phyloP scores from a whole-genome alignment of 148 eudicot species.

The Chenopodium formosanum region DNA sequence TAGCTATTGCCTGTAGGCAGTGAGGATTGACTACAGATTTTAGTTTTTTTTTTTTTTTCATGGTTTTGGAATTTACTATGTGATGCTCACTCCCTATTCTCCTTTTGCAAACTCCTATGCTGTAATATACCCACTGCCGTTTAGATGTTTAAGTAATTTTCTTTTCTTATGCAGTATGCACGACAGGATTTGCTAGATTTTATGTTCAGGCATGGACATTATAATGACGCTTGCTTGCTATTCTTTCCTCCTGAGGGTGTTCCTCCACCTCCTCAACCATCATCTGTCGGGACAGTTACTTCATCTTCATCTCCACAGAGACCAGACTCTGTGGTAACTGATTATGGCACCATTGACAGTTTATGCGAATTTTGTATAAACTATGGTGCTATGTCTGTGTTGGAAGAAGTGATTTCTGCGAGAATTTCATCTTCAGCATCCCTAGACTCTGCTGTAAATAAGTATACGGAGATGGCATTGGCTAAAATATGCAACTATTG shows the following conservation, averaged over 20 bases:
- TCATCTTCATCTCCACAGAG: slow-evolving; percentile 89
- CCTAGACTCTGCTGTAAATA: slow-evolving; percentile 47
- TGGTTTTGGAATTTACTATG: background rate
- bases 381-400: slow-evolving; percentile 78
- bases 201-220: slow-evolving; percentile 96
- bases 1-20: background rate
- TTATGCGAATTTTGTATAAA: slow-evolving; percentile 78
- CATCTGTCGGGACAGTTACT: slow-evolving; percentile 51
- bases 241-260: slow-evolving; percentile 76
- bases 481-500: slow-evolving; percentile 81
- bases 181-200: slow-evolving; percentile 78
- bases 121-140: background rate
- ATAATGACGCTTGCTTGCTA: slow-evolving; percentile 74
- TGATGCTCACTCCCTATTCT: background rate
- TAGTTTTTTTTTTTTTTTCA: background rate
- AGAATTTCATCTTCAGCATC: slow-evolving; percentile 49
- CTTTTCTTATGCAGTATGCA: slow-evolving; percentile 67
- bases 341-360: slow-evolving; percentile 88
- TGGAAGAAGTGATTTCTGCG: slow-evolving; percentile 79
- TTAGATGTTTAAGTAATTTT: background rate
- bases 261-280: slow-evolving; percentile 78
- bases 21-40: background rate
- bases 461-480: slow-evolving; percentile 71
- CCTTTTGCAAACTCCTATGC: background rate
- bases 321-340: slow-evolving; percentile 75